Evolutionary conservation across 2,329 filamentous ascomycete species (phyloP).

Genomic region (Paracorniculantispora psalliotae): DNA sequence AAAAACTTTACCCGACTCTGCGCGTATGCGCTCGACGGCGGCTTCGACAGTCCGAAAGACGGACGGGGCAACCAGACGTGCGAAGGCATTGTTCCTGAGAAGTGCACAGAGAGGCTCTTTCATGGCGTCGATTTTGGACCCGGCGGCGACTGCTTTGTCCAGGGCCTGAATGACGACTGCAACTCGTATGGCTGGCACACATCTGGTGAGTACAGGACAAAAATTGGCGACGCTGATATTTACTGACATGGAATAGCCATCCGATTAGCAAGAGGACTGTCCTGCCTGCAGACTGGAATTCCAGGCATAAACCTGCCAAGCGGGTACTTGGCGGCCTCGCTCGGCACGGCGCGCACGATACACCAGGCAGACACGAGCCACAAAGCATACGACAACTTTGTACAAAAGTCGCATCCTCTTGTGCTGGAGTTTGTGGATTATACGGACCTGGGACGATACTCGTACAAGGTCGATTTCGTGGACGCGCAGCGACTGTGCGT

Average conservation of each 20-base stretch:
- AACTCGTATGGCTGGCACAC: neutral
- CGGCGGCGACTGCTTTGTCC: neutral
- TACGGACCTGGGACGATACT: neutral
- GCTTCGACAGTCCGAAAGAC: neutral
- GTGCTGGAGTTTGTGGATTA: neutral
- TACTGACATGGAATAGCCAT: neutral
- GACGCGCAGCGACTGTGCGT: neutral
- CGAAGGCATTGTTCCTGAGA: neutral
- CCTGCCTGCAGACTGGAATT: neutral
- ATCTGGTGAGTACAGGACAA: neutral
- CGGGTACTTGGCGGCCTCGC: neutral
- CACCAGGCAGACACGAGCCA: neutral
- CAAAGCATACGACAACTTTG: neutral
- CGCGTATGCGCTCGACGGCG: neutral
- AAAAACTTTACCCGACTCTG: neutral
- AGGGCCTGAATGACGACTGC: neutral
- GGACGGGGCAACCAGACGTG: neutral
- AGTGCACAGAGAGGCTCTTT: neutral
- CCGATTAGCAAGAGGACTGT: neutral
- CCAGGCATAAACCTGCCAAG: neutral
- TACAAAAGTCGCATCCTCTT: neutral
- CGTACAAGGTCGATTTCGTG: neutral
- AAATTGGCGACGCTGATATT: neutral
- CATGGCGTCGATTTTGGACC: neutral
- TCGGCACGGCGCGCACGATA: neutral